Percentiles rank a stretch among this genome's conserved stretches.
phyloP scores from a whole-genome alignment of 176 grass and related monocot species.

The Ensete glaucum region DNA sequence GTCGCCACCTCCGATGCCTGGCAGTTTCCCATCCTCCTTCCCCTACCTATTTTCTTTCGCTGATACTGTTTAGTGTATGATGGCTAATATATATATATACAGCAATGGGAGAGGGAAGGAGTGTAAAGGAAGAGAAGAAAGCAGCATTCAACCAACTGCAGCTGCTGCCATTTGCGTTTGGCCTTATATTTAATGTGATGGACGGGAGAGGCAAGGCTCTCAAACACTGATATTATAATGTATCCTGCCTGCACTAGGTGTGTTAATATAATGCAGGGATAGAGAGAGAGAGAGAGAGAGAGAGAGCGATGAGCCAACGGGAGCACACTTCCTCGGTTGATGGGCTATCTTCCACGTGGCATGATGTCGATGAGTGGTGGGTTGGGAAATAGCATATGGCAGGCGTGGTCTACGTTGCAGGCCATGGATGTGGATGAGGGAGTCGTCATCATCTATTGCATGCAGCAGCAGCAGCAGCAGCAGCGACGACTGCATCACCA shows the following conservation, averaged over 20 bases:
- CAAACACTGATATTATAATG: neutral
- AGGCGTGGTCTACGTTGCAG: neutral
- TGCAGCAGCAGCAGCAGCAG: neutral
- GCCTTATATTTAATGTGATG: conserved; percentile 7
- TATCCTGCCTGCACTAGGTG: neutral
- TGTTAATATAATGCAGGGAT: neutral
- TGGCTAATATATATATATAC: neutral
- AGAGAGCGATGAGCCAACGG: no score
- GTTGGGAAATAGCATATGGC: neutral
- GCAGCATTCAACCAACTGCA: conserved; percentile 1
- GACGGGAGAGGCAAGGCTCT: neutral
- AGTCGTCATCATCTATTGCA: neutral
- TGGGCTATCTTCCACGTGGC: neutral
- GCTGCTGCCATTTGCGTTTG: neutral
- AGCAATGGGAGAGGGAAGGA: neutral
- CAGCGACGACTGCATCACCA: no score
- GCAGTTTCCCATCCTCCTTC: conserved; percentile 73
- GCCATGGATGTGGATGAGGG: neutral
- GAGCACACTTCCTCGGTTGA: no score
- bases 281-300: neutral
- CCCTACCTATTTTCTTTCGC: neutral
- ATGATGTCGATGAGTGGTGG: neutral
- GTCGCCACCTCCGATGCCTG: conserved; percentile 84
- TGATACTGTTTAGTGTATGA: neutral
- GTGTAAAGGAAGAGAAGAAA: neutral